Percentiles rank a stretch among this genome's conserved stretches.
Conservation (phyloP, 176 grass and related monocot genomes). For the Saccharum officinarum region DNA sequence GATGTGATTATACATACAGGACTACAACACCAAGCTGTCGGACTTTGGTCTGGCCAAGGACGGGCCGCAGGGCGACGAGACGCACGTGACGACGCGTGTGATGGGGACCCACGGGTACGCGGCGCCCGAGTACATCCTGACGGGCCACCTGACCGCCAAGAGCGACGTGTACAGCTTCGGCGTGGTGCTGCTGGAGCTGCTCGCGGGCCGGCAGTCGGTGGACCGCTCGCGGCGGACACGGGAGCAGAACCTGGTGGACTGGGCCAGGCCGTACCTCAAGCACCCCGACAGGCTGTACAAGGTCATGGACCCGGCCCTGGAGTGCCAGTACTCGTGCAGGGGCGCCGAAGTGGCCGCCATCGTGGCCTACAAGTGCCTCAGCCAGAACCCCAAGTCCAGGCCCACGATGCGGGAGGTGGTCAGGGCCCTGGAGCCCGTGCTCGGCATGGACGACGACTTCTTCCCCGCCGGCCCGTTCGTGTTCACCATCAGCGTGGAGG, state of each 20-base stretch:
- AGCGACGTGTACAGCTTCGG: conserved; percentile 87
- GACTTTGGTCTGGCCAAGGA: conserved; percentile 96
- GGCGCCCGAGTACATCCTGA: conserved; percentile 87
- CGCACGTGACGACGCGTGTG: conserved; percentile 82
- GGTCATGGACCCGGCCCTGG: conserved; percentile 65
- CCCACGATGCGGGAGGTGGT: conserved; percentile 82
- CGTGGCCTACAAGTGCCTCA: conserved; percentile 89
- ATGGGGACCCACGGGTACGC: conserved; percentile 92
- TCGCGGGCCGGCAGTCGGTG: conserved; percentile 53
- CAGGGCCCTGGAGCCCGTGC: conserved; percentile 60
- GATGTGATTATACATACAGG: conserved; percentile 26
- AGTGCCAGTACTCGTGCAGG: conserved; percentile 75
- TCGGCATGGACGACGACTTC: conserved; percentile 63
- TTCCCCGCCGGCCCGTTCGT: conserved; percentile 57
- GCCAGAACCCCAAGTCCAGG: conserved; percentile 69
- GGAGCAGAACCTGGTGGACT: conserved; percentile 75
- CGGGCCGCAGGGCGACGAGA: conserved; percentile 76
- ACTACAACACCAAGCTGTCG: conserved; percentile 79
- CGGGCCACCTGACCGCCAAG: conserved; percentile 77
- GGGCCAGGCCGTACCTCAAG: conserved; percentile 69
- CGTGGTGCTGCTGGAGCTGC: conserved; percentile 70
- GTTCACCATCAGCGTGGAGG: conserved; percentile 64
- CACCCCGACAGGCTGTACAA: conserved; percentile 43
- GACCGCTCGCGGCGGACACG: conserved; percentile 44
- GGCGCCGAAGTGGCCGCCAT: conserved; percentile 64